phyloP scores from a whole-genome alignment of 352 stramenopile genomes.

The Phytopythium kandeliae region DNA sequence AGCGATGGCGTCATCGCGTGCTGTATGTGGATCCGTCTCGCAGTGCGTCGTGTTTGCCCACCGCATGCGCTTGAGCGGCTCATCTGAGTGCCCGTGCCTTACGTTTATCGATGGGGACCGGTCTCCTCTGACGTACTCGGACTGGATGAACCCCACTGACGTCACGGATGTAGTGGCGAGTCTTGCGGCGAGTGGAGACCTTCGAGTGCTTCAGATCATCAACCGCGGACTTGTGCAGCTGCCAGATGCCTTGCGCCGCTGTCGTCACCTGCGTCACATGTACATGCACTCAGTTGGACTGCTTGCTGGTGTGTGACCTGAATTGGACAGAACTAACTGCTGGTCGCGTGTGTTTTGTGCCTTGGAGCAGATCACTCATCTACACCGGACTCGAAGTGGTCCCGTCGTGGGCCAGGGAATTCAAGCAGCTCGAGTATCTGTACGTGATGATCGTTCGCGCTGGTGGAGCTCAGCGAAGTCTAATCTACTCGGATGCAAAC shows the following conservation, averaged over 20 bases:
- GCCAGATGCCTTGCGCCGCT: no score
- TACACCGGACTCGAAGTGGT: constrained; percentile 16
- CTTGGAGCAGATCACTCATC: no score
- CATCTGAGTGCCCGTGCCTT: constrained; percentile 18
- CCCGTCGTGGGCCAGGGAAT: constrained; percentile 12
- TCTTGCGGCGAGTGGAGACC: constrained; percentile 10
- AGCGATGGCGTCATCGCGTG: constrained; percentile 3
- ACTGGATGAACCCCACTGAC: constrained; percentile 20
- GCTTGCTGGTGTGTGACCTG: no score
- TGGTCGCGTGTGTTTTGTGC: no score
- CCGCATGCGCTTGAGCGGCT: constrained; percentile 6
- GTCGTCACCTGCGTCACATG: no score
- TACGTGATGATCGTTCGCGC: constrained; percentile 6
- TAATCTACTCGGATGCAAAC: no score
- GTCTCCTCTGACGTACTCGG: constrained; percentile 11
- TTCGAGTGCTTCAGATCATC: constrained; percentile 18
- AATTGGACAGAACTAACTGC: no score
- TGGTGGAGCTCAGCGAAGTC: no score
- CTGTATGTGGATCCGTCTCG: constrained; percentile 10
- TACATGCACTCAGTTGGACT: no score
- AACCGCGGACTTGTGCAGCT: constrained; percentile 1
- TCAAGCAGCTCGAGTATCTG: constrained; percentile 17
- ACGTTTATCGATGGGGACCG: constrained; percentile 20
- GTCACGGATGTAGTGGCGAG: constrained; percentile 9
- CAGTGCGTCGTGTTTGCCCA: constrained; percentile 18